Evolutionary conservation across 257 asterid species (phyloP), one percentile per base, ranked within the genome.

Genomic region (Plantago ovata): DNA sequence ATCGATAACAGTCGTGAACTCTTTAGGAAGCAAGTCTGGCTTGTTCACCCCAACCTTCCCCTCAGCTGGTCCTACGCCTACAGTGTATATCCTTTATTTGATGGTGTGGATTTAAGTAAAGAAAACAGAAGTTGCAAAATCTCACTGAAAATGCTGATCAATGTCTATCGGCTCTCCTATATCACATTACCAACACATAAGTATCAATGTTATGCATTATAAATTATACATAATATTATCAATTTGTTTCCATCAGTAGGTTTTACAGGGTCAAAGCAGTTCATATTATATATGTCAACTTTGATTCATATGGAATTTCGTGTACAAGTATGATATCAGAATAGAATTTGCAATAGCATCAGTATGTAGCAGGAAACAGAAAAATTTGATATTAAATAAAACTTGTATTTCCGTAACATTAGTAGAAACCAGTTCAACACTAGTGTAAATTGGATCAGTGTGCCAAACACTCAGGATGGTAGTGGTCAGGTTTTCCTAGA

Each of bases 21-120:
- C 94, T 60, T 69, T 64, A 21, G 98, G 98, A 58, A 91, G 84
- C 80, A 91, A 66, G 69, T 87, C 98, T 9, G 96, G 98, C 76
- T 87, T 87, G 89, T 91, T 91, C 32, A 85, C 96, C 60, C 95
- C 95, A 2, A 68, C 63, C 69, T 72, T 77, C 54, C 73, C 95
- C 70, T 87, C 95, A 58, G 90, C 98, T 75, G 50, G 43, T 72
- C 82, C 94, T 23, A 74, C 85, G 64, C 90, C 95, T 81, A 63
- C 81, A 72, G 46, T 13, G 58, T 63, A 49, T 15, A 39, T 39
- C n/a, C 24, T 24, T 23, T 42, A 54, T 58, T 46, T 61, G 39
- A 13, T 14, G 18, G 41, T 47, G 21, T 19, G 43, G 41, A 46
- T 55, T 57, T 20, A 51, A 44, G 42, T 54, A 24, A 28, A 48